Evolutionary conservation across 768 basidiomycete species (phyloP).

Genomic region (Coprinellus micaceus): DNA sequence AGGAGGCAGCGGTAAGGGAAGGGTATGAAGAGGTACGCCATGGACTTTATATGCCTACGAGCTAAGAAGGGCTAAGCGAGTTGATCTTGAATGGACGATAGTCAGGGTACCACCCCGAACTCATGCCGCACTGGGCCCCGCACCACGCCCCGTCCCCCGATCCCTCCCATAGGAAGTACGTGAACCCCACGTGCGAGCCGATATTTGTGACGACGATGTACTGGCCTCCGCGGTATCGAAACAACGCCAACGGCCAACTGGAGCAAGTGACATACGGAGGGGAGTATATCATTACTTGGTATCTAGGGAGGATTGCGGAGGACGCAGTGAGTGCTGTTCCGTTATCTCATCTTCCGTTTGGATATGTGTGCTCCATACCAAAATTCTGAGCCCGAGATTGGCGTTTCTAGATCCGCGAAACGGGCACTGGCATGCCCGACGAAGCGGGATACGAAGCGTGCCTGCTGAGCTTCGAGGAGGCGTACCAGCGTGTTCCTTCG

Average conservation of each 20-base stretch:
- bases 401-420: conserved; percentile 39
- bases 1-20: conserved; percentile 57
- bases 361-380: background rate
- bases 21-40: conserved; percentile 59
- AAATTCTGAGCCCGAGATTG: too few species aligned
- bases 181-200: conserved; percentile 37
- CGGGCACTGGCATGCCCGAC: conserved; percentile 55
- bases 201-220: conserved; percentile 35
- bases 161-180: conserved; percentile 23
- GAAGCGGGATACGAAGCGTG: conserved; percentile 46
- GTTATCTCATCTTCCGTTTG: background rate
- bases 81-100: conserved; percentile 15
- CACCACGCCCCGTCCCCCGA: conserved; percentile 41
- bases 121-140: conserved; percentile 43
- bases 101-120: conserved; percentile 48
- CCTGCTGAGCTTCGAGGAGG: conserved; percentile 44
- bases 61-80: background rate
- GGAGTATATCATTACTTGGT: conserved; percentile 56
- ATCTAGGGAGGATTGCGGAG: conserved; percentile 47
- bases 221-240: conserved; percentile 22
- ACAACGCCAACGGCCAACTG: conserved; percentile 3
- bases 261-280: conserved; percentile 27
- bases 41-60: background rate
- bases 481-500: conserved; percentile 27
- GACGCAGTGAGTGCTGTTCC: conserved; percentile 42